phyloP scores from a whole-genome alignment of 495 filamentous ascomycete species.

The Aspergillus baeticus region DNA sequence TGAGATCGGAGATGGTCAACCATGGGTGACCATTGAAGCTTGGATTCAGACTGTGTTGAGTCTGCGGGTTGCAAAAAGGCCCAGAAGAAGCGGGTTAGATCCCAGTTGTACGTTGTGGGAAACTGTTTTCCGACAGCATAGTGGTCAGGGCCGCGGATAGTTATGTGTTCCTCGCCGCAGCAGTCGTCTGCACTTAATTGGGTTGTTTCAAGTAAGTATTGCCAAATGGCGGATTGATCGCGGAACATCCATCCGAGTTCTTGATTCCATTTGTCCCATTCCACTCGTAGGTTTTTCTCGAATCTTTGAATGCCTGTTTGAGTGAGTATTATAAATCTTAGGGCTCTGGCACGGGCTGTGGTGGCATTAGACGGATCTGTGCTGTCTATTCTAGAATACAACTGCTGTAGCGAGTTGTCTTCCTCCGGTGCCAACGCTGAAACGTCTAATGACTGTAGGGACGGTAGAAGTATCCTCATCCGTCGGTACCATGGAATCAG shows the following conservation, averaged over 20 bases:
- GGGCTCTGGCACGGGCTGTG: neutral
- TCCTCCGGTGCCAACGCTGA: neutral
- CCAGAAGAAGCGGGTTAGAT: neutral
- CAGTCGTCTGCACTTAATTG: neutral
- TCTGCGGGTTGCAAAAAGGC: neutral
- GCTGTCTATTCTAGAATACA: neutral
- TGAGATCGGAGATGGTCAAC: neutral
- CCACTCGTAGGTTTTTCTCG: neutral
- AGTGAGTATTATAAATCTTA: neutral
- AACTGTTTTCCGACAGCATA: neutral
- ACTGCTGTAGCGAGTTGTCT: neutral
- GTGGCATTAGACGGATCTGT: neutral
- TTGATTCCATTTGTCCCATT: neutral
- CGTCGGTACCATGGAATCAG: neutral
- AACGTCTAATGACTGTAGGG: neutral
- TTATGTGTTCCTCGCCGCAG: neutral
- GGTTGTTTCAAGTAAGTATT: neutral
- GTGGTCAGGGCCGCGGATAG: neutral
- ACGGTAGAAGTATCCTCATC: neutral
- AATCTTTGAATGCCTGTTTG: neutral
- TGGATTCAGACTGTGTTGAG: neutral
- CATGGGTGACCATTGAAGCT: neutral
- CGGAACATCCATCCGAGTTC: neutral
- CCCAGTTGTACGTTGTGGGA: neutral
- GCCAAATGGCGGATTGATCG: neutral